A percentile compares a stretch with the other conserved stretches of the same genome.
Conservation (phyloP, 768 basidiomycete genomes). For the Boletus speciosus region DNA sequence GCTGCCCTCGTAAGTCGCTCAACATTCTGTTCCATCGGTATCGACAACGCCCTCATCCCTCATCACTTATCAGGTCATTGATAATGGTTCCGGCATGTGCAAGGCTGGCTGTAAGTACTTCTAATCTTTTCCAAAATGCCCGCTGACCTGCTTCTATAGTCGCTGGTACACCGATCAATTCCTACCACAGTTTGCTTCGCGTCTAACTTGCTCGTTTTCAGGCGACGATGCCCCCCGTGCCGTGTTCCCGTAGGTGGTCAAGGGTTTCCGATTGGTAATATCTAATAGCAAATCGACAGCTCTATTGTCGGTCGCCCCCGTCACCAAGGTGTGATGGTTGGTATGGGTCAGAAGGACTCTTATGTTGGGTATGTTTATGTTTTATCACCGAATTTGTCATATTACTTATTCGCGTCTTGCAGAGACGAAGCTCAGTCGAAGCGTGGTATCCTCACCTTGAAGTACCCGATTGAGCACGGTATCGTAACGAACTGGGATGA, state of each 20-base stretch:
- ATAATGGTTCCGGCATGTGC: conserved; percentile 99
- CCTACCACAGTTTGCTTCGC: not conserved
- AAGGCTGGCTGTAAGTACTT: conserved; percentile 91
- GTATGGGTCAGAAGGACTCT: conserved; percentile 95
- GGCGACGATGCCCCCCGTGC: conserved; percentile 90
- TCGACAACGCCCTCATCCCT: not conserved
- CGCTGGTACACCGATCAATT: conserved; percentile 47
- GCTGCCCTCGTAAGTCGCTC: conserved; percentile 46
- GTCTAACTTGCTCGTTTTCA: conserved; percentile 29
- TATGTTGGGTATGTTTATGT: conserved; percentile 77
- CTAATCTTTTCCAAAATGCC: conserved; percentile 5
- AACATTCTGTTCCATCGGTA: not conserved
- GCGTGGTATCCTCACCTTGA: conserved; percentile 90
- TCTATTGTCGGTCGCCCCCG: conserved; percentile 94
- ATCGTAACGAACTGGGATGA: conserved; percentile 99
- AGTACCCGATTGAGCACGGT: conserved; percentile 93
- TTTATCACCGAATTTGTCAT: conserved; percentile 1
- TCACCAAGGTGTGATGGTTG: conserved; percentile 95
- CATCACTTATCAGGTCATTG: conserved; percentile 59
- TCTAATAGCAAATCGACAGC: conserved; percentile 35
- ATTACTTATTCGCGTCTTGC: conserved; percentile 11
- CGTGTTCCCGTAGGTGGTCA: conserved; percentile 83
- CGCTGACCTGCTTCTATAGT: conserved; percentile 39
- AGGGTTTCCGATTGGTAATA: conserved; percentile 2
- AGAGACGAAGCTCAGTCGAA: conserved; percentile 93